Conservation (phyloP, 306 rosid genomes). For the Elaeagnus macrophylla region DNA sequence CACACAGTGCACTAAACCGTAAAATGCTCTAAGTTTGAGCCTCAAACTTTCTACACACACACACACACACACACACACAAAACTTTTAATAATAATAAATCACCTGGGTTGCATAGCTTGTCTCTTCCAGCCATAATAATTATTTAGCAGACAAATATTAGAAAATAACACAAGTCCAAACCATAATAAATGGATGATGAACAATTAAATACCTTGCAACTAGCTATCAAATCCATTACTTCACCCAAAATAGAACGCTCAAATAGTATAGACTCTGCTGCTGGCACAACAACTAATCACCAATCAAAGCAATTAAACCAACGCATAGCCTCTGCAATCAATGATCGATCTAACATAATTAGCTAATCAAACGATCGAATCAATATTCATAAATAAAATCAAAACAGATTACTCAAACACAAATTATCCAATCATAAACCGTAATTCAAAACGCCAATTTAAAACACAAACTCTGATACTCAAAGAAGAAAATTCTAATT, state of each 20-base stretch:
- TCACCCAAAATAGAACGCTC: slow-evolving; percentile 20
- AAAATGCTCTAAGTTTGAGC: too few species aligned
- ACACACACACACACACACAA: too few species aligned
- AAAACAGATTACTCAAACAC: too few species aligned
- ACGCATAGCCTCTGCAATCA: slow-evolving; percentile 26
- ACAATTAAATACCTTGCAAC: slow-evolving; percentile 55
- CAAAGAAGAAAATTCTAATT: background rate
- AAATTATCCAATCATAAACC: slow-evolving; percentile 1
- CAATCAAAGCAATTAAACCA: slow-evolving; percentile 20
- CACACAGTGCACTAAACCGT: too few species aligned
- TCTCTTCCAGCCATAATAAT: too few species aligned
- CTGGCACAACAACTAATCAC: slow-evolving; percentile 24
- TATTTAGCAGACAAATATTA: too few species aligned
- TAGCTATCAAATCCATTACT: slow-evolving; percentile 65
- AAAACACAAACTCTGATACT: background rate
- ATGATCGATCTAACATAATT: slow-evolving; percentile 33
- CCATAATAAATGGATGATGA: background rate
- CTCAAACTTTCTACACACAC: too few species aligned
- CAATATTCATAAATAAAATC: slow-evolving; percentile 1
- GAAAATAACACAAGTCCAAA: background rate
- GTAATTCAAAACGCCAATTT: background rate
- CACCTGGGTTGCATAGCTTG: too few species aligned
- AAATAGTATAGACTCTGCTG: slow-evolving; percentile 25
- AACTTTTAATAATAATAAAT: too few species aligned
- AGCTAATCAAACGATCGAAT: slow-evolving; percentile 14